These are phyloP conservation scores for Colletotrichum endophyticum DNA, from an alignment of 2,329 filamentous ascomycete genomes.

Conservation along the genomic window DNA sequence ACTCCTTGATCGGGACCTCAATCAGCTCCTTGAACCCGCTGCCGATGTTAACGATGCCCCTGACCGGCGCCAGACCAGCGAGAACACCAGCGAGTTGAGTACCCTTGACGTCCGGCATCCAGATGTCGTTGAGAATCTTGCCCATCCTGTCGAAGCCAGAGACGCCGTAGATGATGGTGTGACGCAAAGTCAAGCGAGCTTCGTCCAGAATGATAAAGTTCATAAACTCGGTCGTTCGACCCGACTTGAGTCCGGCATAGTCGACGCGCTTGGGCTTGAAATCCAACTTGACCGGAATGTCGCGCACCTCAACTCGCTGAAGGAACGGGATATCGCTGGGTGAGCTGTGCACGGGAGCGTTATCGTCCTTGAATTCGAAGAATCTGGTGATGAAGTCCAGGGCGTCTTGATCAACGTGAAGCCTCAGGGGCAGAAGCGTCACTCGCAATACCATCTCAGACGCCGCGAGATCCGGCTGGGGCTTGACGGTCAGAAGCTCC, in stretches of 20 bases:
- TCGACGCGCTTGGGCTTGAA: slow-evolving; percentile 99
- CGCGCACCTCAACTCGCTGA: slow-evolving; percentile 85
- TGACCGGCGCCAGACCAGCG: slow-evolving; percentile 87
- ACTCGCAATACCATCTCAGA: slow-evolving; percentile 87
- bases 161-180: slow-evolving; percentile 91
- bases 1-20: slow-evolving; percentile 89
- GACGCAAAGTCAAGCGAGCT: slow-evolving; percentile 82
- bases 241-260: slow-evolving; percentile 89
- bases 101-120: slow-evolving; percentile 90
- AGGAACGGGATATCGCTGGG: slow-evolving; percentile 82
- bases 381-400: slow-evolving; percentile 97
- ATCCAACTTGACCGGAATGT: slow-evolving; percentile 82
- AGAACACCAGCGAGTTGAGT: slow-evolving; percentile 91
- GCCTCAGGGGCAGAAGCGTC: slow-evolving; percentile 79
- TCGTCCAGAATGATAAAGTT: slow-evolving; percentile 95
- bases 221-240: slow-evolving; percentile 97
- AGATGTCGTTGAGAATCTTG: slow-evolving; percentile 90
- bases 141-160: slow-evolving; percentile 90
- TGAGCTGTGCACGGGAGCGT: slow-evolving; percentile 56
- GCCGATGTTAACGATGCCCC: slow-evolving; percentile 89
- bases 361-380: slow-evolving; percentile 95
- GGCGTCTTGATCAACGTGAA: slow-evolving; percentile 97
- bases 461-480: slow-evolving; percentile 81
- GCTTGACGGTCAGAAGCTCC: slow-evolving; percentile 86
- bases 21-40: slow-evolving; percentile 86